A percentile compares a stretch with the other conserved stretches of the same genome.
phyloP scores from a whole-genome alignment of 2,329 filamentous ascomycete species.

The Hypoxylon sp. region DNA sequence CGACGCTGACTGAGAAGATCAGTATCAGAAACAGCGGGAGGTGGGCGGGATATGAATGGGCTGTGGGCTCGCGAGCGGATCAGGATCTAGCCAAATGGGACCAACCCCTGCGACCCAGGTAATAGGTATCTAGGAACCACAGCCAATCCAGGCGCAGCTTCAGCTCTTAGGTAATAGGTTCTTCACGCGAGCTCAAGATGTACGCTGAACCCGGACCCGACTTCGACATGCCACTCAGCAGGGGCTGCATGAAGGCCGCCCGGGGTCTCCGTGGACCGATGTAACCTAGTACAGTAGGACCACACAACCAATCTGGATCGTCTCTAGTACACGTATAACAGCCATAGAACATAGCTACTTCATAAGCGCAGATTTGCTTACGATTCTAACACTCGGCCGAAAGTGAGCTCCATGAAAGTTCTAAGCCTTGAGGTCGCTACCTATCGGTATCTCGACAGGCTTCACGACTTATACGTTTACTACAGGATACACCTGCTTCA shows the following conservation, averaged over 20 bases:
- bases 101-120: constrained; percentile 27
- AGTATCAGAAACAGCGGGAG: constrained; percentile 23
- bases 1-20: constrained; percentile 28
- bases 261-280: constrained; percentile 38
- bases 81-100: constrained; percentile 25
- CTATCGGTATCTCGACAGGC: background rate
- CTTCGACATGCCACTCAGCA: constrained; percentile 19
- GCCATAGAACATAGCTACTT: background rate
- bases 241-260: constrained; percentile 35
- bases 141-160: constrained; percentile 24
- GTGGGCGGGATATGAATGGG: constrained; percentile 34
- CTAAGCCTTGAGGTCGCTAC: background rate
- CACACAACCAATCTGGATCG: constrained; percentile 5
- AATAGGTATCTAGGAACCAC: constrained; percentile 24
- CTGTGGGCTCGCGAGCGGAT: constrained; percentile 35
- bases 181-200: constrained; percentile 20
- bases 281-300: constrained; percentile 23
- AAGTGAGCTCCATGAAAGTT: background rate
- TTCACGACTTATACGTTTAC: background rate
- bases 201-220: constrained; percentile 19
- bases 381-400: constrained; percentile 1
- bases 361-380: background rate
- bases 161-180: constrained; percentile 27
- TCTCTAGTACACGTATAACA: constrained; percentile 8
- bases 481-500: too few species aligned